Percentiles rank a stretch among this genome's conserved stretches.
phyloP scores from a whole-genome alignment of 2,329 filamentous ascomycete species.

The Teratosphaeria nubilosa region DNA sequence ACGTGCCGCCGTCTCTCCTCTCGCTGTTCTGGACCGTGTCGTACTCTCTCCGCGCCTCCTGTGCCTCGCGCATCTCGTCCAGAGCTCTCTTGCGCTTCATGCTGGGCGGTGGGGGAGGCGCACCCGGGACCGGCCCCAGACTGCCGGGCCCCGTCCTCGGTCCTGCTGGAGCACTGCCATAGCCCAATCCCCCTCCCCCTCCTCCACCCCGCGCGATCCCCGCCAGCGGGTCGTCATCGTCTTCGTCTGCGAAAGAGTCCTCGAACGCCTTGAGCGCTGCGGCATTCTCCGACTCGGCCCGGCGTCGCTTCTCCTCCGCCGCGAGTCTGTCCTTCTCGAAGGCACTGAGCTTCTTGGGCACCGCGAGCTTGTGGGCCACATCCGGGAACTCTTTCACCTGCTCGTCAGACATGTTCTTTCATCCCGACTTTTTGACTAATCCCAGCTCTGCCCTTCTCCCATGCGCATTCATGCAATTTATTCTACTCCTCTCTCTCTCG shows the following conservation, averaged over 20 bases:
- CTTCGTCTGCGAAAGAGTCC: conserved; percentile 60
- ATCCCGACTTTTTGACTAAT: not conserved
- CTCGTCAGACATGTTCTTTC: conserved; percentile 6
- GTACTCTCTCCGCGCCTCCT: conserved; percentile 17
- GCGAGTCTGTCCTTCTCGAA: conserved; percentile 86
- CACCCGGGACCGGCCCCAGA: conserved; percentile 33
- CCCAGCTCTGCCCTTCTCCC: not conserved
- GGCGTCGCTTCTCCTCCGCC: conserved; percentile 73
- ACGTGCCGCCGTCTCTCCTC: conserved; percentile 4
- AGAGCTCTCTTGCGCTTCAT: conserved; percentile 25
- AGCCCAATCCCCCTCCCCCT: conserved; percentile 30
- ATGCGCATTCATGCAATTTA: not conserved
- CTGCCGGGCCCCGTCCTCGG: conserved; percentile 41
- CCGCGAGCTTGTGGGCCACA: conserved; percentile 61
- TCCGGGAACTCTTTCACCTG: conserved; percentile 50
- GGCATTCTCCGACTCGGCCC: conserved; percentile 78
- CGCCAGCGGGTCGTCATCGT: conserved; percentile 17
- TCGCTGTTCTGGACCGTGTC: not conserved
- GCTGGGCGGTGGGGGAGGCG: conserved; percentile 16
- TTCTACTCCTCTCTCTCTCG: not conserved
- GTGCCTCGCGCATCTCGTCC: conserved; percentile 23
- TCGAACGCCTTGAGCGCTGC: conserved; percentile 82
- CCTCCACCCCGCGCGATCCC: conserved; percentile 18
- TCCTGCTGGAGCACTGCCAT: conserved; percentile 19
- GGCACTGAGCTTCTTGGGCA: conserved; percentile 70